phyloP scores from a whole-genome alignment of 495 filamentous ascomycete genomes.

The Penicillium robsamsonii region DNA sequence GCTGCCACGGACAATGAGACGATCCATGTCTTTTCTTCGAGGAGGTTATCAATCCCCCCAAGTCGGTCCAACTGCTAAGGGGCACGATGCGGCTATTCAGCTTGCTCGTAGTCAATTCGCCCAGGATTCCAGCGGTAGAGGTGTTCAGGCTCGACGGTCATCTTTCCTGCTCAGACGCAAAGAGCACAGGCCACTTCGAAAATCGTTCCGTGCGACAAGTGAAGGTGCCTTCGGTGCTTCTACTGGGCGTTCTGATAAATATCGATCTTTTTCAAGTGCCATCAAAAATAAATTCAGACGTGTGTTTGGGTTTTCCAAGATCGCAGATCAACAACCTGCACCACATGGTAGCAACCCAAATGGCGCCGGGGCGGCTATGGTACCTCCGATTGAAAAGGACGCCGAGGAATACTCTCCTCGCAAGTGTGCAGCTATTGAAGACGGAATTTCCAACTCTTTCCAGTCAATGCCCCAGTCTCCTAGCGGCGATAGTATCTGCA shows the following conservation, averaged over 20 bases:
- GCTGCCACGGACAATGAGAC: slow-evolving; percentile 39
- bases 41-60: slow-evolving; percentile 29
- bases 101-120: slow-evolving; percentile 49
- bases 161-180: slow-evolving; percentile 46
- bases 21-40: slow-evolving; percentile 64
- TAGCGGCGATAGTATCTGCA: slow-evolving; percentile 49
- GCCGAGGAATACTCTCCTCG: background rate
- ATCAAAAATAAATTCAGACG: slow-evolving; percentile 61
- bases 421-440: background rate
- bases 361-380: background rate
- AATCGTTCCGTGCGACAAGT: slow-evolving; percentile 56
- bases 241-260: slow-evolving; percentile 48
- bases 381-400: background rate
- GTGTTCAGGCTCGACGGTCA: slow-evolving; percentile 42
- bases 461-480: slow-evolving; percentile 21
- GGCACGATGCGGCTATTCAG: slow-evolving; percentile 48
- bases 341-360: background rate
- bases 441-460: slow-evolving; percentile 4
- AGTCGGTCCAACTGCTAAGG: slow-evolving; percentile 31
- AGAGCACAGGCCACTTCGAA: slow-evolving; percentile 55
- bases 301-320: slow-evolving; percentile 53
- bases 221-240: slow-evolving; percentile 33
- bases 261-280: slow-evolving; percentile 58
- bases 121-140: slow-evolving; percentile 32
- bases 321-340: slow-evolving; percentile 26